Evolutionary conservation across 2,329 filamentous ascomycete species (phyloP).

Genomic region (Epichloe baconii): DNA sequence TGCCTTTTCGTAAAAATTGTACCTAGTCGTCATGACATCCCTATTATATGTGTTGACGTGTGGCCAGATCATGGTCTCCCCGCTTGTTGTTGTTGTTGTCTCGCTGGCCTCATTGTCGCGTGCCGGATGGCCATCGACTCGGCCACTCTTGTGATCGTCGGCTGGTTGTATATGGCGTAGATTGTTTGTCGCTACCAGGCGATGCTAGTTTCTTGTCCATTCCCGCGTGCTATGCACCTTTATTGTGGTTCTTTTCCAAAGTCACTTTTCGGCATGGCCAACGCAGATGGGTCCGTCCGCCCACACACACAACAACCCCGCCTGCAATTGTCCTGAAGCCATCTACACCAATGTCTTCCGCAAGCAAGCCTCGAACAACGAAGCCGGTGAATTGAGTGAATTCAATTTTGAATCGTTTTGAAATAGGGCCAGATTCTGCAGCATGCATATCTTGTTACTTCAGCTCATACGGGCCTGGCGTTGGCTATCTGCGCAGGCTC

Average conservation of each 20-base stretch:
- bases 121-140: conserved; percentile 15
- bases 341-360: conserved; percentile 14
- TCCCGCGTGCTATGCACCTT: conserved; percentile 7
- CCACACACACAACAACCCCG: neutral
- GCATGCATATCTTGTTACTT: neutral
- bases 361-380: neutral
- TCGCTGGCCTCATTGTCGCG: conserved; percentile 16
- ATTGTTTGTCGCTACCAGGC: conserved; percentile 7
- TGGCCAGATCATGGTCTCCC: neutral
- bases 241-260: conserved; percentile 7
- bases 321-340: conserved; percentile 15
- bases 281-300: neutral
- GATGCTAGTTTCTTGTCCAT: conserved; percentile 8
- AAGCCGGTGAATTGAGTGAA: neutral
- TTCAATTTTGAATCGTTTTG: neutral
- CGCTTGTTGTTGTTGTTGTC: neutral
- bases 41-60: no score
- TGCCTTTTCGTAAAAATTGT: neutral
- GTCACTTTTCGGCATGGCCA: conserved; percentile 14
- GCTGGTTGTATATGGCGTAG: neutral
- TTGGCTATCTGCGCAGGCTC: neutral
- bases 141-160: conserved; percentile 1
- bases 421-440: neutral
- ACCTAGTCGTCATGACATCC: no score
- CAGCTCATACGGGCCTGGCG: neutral